Conservation (phyloP, 148 eudicot species). For the Vaccinium darrowii region DNA sequence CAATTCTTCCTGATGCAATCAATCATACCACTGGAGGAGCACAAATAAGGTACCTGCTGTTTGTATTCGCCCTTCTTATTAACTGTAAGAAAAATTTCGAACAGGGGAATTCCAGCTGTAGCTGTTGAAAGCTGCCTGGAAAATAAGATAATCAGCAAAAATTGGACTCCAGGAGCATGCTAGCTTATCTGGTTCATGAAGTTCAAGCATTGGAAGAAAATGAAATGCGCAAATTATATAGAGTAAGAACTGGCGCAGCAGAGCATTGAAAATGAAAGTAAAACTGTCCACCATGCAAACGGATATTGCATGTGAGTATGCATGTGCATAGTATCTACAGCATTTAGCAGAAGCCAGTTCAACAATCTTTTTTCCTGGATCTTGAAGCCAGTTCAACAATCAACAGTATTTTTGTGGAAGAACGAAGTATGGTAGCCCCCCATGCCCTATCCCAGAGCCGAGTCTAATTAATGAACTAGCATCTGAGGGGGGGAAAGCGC, state of each 20-base stretch:
- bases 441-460: background rate
- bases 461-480: background rate
- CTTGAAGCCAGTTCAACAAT: background rate
- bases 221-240: background rate
- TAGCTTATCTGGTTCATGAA: slow-evolving; percentile 2
- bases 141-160: slow-evolving; percentile 14
- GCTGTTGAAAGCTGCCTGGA: slow-evolving; percentile 96
- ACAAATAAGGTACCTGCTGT: slow-evolving; percentile 66
- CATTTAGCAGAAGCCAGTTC: background rate
- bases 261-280: background rate
- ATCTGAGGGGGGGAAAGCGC: background rate
- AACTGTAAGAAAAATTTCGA: slow-evolving; percentile 76
- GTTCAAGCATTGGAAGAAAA: background rate
- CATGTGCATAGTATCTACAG: background rate
- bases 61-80: slow-evolving; percentile 71
- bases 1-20: background rate
- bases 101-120: slow-evolving; percentile 78
- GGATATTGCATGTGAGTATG: background rate
- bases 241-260: background rate
- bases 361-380: background rate
- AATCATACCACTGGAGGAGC: background rate
- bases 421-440: background rate
- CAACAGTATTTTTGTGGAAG: background rate
- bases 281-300: background rate
- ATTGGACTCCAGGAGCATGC: slow-evolving; percentile 4